Percentiles rank a stretch among this genome's conserved stretches.
phyloP scores from a whole-genome alignment of 257 asterid species.

The Primulina huaijiensis region DNA sequence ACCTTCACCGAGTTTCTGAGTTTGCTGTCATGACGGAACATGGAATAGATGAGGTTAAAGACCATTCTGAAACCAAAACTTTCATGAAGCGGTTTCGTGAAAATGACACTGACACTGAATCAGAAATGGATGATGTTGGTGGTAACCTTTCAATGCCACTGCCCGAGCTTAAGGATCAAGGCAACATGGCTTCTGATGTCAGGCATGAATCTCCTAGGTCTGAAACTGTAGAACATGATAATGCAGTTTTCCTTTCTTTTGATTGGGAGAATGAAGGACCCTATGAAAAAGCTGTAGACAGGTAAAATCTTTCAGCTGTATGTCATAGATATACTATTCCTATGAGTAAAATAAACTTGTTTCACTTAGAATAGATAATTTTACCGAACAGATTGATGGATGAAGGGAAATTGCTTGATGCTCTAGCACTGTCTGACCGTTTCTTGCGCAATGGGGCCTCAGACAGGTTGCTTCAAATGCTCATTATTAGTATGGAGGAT shows the following conservation, averaged over 20 bases:
- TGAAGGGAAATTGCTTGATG: conserved; percentile 89
- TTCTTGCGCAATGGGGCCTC: conserved; percentile 90
- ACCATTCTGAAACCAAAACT: conserved; percentile 46
- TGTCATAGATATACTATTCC: conserved; percentile 9
- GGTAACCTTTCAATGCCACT: conserved; percentile 39
- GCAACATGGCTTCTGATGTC: conserved; percentile 43
- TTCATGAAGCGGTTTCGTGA: conserved; percentile 81
- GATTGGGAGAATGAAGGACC: conserved; percentile 97
- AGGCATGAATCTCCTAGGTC: conserved; percentile 63
- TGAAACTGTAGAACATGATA: conserved; percentile 50
- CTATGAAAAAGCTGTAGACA: conserved; percentile 82
- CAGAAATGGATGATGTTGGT: conserved; percentile 80
- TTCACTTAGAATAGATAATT: conserved; percentile 22
- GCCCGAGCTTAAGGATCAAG: conserved; percentile 58
- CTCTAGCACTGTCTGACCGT: conserved; percentile 95
- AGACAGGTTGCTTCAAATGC: conserved; percentile 79
- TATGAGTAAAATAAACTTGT: background rate
- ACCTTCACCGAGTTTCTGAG: conserved; percentile 92
- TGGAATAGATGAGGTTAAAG: conserved; percentile 44
- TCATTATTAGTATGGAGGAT: conserved; percentile 65
- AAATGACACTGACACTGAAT: conserved; percentile 78
- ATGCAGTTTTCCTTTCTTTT: conserved; percentile 75
- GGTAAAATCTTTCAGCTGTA: conserved; percentile 40
- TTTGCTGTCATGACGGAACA: conserved; percentile 78
- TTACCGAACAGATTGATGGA: conserved; percentile 63